Base-by-base conservation (phyloP, 108 stramenopile genomes). In the Skeletonema grethae region DNA sequence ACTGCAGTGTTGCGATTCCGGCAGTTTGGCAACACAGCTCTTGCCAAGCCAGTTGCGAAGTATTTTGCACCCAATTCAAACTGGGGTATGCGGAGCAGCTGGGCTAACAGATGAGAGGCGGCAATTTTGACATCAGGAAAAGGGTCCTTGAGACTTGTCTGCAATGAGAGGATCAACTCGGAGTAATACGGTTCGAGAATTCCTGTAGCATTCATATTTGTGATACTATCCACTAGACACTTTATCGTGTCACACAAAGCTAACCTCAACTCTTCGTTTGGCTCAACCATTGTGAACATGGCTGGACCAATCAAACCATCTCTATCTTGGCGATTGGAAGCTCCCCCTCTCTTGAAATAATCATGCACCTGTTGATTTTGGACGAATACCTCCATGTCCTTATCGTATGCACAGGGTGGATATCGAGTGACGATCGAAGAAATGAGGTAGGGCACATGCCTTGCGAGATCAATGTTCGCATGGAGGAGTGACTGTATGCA, bases 331-430 rank as follows among this genome's bases (percentile, higher is more conserved):
- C 86, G 65, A 67, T 65, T 69, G 0, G 59, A 56, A 16, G 89
- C 89, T 45, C 78, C 84, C 15, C 89, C 89, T 61, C 89, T 56
- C 36, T 76, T 82, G 81, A 79, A 84, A 53, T 66, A 84, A 2
- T 86, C 86, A 45, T 87, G 87, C 18, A 15, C 67, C 18, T 75
- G 60, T 13, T 43, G 15, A 36, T 87, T 82, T 63, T 78, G 79
- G 34, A 90, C 83, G 67, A 90, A 90, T 8, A 90, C 77, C 38
- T 86, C 63, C 81, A 81, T 63, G 7, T 83, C 82, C 38, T 77
- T 76, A 73, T 90, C 89, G 45, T 86, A 80, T 18, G 36, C 59
- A 31, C 63, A 67, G 32, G 68, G 60, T 4, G 86, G 70, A 39
- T 65, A 84, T 29, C 89, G 80, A 24, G 72, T 61, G 31, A 75